These are phyloP conservation scores for Boletus rufocinnamomeus DNA, from an alignment of 768 basidiomycete species.

Conservation along the genomic window DNA sequence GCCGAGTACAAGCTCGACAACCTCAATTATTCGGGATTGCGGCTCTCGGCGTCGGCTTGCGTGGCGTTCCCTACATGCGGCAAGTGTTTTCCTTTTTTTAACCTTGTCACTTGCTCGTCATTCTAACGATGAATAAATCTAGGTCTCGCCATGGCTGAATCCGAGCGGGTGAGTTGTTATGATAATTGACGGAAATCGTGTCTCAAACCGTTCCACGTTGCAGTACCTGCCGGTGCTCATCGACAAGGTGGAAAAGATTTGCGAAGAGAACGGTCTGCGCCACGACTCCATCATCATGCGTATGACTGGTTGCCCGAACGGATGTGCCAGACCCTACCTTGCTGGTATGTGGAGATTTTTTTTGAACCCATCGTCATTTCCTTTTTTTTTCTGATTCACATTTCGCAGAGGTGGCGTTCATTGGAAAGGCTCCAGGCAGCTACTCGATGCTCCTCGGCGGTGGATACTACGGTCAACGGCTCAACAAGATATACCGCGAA, in stretches of 20 bases:
- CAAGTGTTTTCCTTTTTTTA: conserved; percentile 18
- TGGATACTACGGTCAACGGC: conserved; percentile 89
- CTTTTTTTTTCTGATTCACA: background rate
- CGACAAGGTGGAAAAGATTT: conserved; percentile 93
- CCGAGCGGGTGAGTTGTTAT: conserved; percentile 53
- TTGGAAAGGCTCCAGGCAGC: conserved; percentile 91
- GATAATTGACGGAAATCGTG: conserved; percentile 19
- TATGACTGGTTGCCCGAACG: conserved; percentile 97
- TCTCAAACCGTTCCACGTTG: conserved; percentile 36
- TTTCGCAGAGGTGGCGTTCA: conserved; percentile 83
- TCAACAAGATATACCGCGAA: conserved; percentile 97
- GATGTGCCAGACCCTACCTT: conserved; percentile 90
- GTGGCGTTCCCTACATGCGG: conserved; percentile 97
- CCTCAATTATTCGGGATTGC: conserved; percentile 71
- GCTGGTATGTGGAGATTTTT: conserved; percentile 54
- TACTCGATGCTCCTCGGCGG: conserved; percentile 97
- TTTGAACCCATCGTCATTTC: background rate
- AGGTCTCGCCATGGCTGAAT: conserved; percentile 80
- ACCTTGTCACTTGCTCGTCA: background rate
- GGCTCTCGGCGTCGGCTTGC: conserved; percentile 92
- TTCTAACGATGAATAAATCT: background rate
- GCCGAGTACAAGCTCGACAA: conserved; percentile 90
- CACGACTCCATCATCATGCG: conserved; percentile 98
- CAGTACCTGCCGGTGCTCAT: conserved; percentile 91
- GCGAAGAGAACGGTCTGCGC: conserved; percentile 89